Conservation (phyloP, 1,139 yeast genomes). For the Oligophagozyma castellii region DNA sequence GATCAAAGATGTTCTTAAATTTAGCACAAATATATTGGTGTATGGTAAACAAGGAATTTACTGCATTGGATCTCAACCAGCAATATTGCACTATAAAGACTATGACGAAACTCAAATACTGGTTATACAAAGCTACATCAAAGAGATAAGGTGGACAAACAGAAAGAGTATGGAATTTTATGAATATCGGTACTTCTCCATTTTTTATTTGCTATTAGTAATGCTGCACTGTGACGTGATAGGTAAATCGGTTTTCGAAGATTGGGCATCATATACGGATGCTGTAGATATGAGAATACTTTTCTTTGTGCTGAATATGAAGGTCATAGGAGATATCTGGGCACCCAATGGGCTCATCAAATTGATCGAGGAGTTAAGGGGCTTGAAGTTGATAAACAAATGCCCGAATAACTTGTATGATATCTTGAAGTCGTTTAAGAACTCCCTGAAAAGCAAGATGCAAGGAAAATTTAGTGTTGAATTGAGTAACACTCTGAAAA, state of each 20-base stretch:
- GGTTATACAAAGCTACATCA: slow-evolving; percentile 10
- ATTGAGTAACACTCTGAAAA: slow-evolving; percentile 9
- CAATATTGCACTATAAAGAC: slow-evolving; percentile 10
- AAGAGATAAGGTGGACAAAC: slow-evolving; percentile 1
- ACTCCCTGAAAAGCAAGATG: slow-evolving; percentile 3
- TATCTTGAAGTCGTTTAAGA: slow-evolving; percentile 3
- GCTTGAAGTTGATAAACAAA: slow-evolving; percentile 18
- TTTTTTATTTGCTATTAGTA: slow-evolving; percentile 12
- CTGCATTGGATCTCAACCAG: slow-evolving; percentile 9
- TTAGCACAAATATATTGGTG: slow-evolving; percentile 10
- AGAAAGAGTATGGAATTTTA: slow-evolving; percentile 7
- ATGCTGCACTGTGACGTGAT: slow-evolving; percentile 16
- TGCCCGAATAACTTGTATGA: slow-evolving; percentile 5
- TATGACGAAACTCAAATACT: slow-evolving; percentile 15
- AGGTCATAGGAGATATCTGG: slow-evolving; percentile 22
- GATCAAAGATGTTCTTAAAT: slow-evolving; percentile 10
- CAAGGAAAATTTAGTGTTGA: slow-evolving; percentile 6
- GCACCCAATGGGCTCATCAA: slow-evolving; percentile 16
- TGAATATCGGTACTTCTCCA: slow-evolving; percentile 12
- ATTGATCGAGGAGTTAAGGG: slow-evolving; percentile 12
- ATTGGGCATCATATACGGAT: slow-evolving; percentile 13
- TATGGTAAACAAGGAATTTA: slow-evolving; percentile 12
- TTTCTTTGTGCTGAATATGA: slow-evolving; percentile 14
- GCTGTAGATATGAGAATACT: slow-evolving; percentile 17
- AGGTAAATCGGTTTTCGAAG: slow-evolving; percentile 7